Percentiles rank a stretch among this genome's conserved stretches.
These are phyloP conservation scores for Calonectria leucothoes DNA, from an alignment of 2,329 filamentous ascomycete genomes.

Conservation along the genomic window DNA sequence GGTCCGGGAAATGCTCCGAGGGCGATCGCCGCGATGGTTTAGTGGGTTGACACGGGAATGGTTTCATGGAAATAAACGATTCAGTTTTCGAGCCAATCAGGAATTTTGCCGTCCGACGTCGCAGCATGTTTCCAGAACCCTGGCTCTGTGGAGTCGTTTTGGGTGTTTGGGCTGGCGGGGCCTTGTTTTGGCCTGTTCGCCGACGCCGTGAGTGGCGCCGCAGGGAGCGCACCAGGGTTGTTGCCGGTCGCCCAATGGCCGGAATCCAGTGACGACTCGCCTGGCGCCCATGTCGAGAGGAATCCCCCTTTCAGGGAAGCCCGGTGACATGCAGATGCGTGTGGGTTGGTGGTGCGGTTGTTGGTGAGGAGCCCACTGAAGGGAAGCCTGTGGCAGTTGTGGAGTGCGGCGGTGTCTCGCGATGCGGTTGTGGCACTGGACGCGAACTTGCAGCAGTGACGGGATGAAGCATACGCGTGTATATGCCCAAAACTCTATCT, in stretches of 20 bases:
- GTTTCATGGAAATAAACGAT: not conserved
- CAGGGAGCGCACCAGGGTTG: not conserved
- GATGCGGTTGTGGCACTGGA: not conserved
- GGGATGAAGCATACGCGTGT: not conserved
- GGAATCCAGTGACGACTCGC: not conserved
- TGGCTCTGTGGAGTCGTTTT: conserved; percentile 23
- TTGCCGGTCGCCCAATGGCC: not conserved
- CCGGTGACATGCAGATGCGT: not conserved
- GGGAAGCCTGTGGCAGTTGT: not conserved
- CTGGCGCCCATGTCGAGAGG: not conserved
- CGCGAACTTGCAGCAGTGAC: not conserved
- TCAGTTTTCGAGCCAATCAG: not conserved
- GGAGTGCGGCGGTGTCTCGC: not conserved
- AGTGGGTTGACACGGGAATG: not conserved
- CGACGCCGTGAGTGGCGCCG: conserved; percentile 14
- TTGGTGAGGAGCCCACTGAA: not conserved
- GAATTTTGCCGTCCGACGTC: not conserved
- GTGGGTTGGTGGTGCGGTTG: not conserved
- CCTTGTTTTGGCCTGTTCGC: conserved; percentile 11
- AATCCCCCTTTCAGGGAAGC: not conserved
- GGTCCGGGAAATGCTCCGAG: not conserved
- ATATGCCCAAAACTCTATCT: not conserved
- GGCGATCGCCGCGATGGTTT: too few relatives aligned
- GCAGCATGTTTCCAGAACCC: not conserved
- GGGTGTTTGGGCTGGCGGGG: not conserved